Evolutionary conservation across 2,329 filamentous ascomycete genomes (phyloP), one percentile per base, ranked within the genome.

Genomic region (Penicillium sp.): DNA sequence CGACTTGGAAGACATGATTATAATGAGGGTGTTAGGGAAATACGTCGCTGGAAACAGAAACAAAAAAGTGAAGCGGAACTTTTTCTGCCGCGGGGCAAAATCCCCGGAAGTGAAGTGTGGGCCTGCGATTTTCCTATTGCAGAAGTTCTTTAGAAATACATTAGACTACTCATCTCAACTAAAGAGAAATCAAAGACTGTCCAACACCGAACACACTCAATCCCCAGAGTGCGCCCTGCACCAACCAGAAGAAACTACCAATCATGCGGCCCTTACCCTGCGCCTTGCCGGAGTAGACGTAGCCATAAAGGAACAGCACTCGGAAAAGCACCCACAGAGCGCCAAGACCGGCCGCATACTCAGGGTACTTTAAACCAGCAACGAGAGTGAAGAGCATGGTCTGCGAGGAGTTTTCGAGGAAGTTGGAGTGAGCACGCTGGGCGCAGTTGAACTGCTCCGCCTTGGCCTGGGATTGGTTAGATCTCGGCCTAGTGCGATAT

Each of bases 391-490:
- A 76, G 24, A 79, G 72, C 43, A 84, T 76, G 4, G 79, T 78
- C 51, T 78, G 76, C 2, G 79, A 64, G 57, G 82, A 77, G 69
- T 85, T 84, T 73, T 87, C 85, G 61, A 82, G 71, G 71, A 80
- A 85, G 71, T 87, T 86, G 66, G 76, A 75, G 74, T 85, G 82
- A 16, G 81, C 78, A 60, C 82, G 76, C 63, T 84, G 81, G 22
- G 81, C 82, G 72, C 78, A 79, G 67, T 81, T 80, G 71, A 80
- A 81, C 52, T 76, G 66, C 54, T 80, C 70, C 29, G 77, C 77
- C 45, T 70, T 72, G 56, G 71, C 60, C 75, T 77, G 58, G 42
- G 27, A 49, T 43, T 22, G 18, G 39, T 52, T 40, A 56, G 40
- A 38, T 11, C 31, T 8, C 10, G 36, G 42, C n/a, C 4, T 16